Evolutionary conservation across 2,329 filamentous ascomycete species (phyloP).

Genomic region (Amesomyces nigricolor): DNA sequence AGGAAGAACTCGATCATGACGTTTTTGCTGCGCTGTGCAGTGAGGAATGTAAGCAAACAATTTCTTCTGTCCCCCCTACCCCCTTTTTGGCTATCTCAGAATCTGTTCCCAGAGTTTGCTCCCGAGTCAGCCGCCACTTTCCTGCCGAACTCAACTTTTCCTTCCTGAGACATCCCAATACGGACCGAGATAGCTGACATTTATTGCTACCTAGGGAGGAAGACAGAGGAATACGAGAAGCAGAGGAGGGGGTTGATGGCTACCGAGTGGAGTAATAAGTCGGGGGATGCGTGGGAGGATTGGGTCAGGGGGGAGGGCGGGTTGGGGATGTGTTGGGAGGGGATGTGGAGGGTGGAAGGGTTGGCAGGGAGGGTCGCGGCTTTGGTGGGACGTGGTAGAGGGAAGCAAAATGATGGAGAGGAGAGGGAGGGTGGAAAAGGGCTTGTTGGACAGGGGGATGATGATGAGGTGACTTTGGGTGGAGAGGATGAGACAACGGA

Average conservation of each 20-base stretch:
- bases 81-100: too few species aligned
- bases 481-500: not conserved
- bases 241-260: not conserved
- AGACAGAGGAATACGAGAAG: conserved; percentile 1
- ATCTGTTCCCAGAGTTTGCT: too few species aligned
- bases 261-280: not conserved
- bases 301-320: conserved; percentile 14
- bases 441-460: not conserved
- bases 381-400: not conserved
- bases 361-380: not conserved
- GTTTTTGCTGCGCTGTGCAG: not conserved
- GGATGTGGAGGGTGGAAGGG: not conserved
- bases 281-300: conserved; percentile 7
- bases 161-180: too few species aligned
- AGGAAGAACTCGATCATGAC: not conserved
- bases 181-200: too few species aligned
- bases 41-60: not conserved
- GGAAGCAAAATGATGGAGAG: not conserved
- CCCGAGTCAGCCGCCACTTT: too few species aligned
- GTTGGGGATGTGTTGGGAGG: conserved; percentile 11
- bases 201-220: too few species aligned
- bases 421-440: not conserved
- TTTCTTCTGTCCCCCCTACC: too few species aligned
- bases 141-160: too few species aligned
- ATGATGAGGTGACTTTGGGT: conserved; percentile 5